Conservation (phyloP, 805 yeast species). For the Wickerhamiella musiphila region DNA sequence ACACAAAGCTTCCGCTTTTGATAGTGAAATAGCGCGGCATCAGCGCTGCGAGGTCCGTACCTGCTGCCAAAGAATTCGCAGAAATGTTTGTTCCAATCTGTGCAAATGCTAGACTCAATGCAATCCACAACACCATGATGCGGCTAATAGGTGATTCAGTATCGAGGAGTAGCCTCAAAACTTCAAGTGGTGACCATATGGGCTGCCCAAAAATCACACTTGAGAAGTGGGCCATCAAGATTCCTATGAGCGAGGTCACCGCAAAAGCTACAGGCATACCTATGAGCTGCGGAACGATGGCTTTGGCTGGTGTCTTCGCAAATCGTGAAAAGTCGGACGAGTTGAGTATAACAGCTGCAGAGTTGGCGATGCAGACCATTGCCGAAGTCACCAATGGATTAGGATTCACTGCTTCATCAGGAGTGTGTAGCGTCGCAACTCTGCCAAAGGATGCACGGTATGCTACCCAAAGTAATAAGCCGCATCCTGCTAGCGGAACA, state of each 20-base stretch:
- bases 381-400: slow-evolving; percentile 67
- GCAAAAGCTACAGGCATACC: slow-evolving; percentile 63
- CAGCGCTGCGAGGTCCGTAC: slow-evolving; percentile 32
- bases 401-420: slow-evolving; percentile 25
- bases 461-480: slow-evolving; percentile 65
- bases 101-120: slow-evolving; percentile 44
- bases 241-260: slow-evolving; percentile 65
- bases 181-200: slow-evolving; percentile 72
- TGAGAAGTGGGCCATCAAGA: slow-evolving; percentile 64
- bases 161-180: slow-evolving; percentile 44
- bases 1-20: slow-evolving; percentile 63
- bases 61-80: slow-evolving; percentile 33
- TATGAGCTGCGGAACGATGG: slow-evolving; percentile 32
- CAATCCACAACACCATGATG: slow-evolving; percentile 63
- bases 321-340: slow-evolving; percentile 79
- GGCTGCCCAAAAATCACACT: slow-evolving; percentile 46
- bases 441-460: slow-evolving; percentile 33
- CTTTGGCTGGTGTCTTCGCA: slow-evolving; percentile 36
- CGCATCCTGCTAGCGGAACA: slow-evolving; percentile 68
- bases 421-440: not conserved
- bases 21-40: slow-evolving; percentile 35
- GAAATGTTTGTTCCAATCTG: slow-evolving; percentile 30
- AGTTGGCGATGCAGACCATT: slow-evolving; percentile 71
- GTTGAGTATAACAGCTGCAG: slow-evolving; percentile 67
- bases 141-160: slow-evolving; percentile 28